Percentiles rank a stretch among this genome's conserved stretches.
Evolutionary conservation across 148 eudicot species (phyloP).

Genomic region (Arctostaphylos glauca): DNA sequence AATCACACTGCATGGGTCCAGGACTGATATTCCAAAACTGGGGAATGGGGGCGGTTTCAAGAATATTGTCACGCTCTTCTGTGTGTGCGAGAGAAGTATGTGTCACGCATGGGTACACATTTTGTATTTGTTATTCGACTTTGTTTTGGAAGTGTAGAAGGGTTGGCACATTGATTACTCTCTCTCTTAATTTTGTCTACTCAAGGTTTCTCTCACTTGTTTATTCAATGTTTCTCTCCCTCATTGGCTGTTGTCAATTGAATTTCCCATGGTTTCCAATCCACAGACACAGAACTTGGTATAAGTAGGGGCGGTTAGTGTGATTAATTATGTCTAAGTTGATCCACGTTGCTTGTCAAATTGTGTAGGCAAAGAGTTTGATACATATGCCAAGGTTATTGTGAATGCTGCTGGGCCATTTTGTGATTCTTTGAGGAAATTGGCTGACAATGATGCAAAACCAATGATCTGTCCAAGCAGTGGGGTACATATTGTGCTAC

Average conservation of each 20-base stretch:
- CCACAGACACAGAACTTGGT: background rate
- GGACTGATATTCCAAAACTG: background rate
- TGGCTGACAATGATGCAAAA: conserved; percentile 67
- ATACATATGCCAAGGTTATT: conserved; percentile 87
- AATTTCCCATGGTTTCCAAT: background rate
- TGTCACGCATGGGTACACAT: background rate
- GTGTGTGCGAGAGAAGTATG: background rate
- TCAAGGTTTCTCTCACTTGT: background rate
- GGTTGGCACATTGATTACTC: background rate
- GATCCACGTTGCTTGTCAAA: conserved; percentile 26
- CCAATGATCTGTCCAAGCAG: conserved; percentile 93
- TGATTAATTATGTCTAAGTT: conserved; percentile 13
- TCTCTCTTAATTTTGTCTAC: background rate
- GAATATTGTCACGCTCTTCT: background rate
- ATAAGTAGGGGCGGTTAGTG: background rate
- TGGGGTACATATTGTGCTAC: conserved; percentile 91
- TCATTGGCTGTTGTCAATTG: background rate
- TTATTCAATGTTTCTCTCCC: conserved; percentile 4
- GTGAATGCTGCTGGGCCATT: conserved; percentile 98
- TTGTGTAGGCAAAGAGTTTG: conserved; percentile 76
- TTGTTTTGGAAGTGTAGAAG: background rate
- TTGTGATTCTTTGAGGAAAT: conserved; percentile 80
- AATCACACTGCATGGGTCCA: background rate
- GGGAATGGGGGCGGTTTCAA: background rate
- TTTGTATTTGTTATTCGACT: background rate